phyloP scores from a whole-genome alignment of 495 filamentous ascomycete species.

The Cenococcum geophilum region DNA sequence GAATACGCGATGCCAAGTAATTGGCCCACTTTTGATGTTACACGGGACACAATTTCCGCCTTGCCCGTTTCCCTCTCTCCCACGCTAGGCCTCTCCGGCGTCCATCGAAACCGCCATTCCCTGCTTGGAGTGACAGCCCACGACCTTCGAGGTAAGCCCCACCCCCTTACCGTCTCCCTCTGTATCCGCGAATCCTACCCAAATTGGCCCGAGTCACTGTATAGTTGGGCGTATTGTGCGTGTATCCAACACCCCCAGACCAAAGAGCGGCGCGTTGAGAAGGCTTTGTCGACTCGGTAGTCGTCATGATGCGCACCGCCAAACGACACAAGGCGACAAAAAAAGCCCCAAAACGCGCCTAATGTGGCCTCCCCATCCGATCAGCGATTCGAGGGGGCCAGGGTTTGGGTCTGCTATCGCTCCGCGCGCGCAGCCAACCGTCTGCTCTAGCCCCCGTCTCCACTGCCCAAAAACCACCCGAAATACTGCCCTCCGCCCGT shows the following conservation, averaged over 20 bases:
- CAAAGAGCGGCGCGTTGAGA: too few species aligned
- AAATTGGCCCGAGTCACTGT: too few species aligned
- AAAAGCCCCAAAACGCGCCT: too few species aligned
- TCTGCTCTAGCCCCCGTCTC: conserved; percentile 2
- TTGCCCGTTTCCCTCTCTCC: not conserved
- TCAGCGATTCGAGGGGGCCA: conserved; percentile 28
- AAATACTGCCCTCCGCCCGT: conserved; percentile 28
- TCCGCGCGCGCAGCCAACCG: conserved; percentile 20
- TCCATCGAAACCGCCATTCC: not conserved
- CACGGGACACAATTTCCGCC: not conserved
- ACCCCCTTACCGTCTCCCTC: too few species aligned
- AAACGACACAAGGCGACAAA: too few species aligned
- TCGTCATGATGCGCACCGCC: too few species aligned
- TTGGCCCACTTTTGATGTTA: not conserved
- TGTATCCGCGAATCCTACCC: too few species aligned
- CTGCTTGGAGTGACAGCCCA: not conserved
- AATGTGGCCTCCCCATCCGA: conserved; percentile 5
- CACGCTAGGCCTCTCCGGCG: not conserved
- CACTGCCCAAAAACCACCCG: conserved; percentile 5
- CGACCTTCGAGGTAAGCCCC: too few species aligned
- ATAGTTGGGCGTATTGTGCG: too few species aligned
- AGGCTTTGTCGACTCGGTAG: too few species aligned
- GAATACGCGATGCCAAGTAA: not conserved
- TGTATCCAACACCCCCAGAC: too few species aligned
- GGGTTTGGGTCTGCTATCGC: conserved; percentile 15